Percentiles rank a stretch among this genome's conserved stretches.
Conservation (phyloP, 805 yeast genomes). For the Yarrowia keelungensis region DNA sequence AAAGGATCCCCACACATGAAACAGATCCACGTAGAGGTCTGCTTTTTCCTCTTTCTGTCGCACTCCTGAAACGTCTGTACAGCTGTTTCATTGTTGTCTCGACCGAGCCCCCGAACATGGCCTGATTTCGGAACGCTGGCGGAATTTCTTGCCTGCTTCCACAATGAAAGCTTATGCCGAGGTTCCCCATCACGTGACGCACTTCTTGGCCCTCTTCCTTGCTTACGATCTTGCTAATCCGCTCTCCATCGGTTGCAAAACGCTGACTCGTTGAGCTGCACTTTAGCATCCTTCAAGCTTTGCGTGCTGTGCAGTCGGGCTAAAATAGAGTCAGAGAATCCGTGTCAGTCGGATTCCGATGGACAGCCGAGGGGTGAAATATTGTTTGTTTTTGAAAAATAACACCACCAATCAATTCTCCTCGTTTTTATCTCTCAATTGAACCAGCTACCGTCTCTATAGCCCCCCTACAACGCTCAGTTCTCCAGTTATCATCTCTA, state of each 20-base stretch:
- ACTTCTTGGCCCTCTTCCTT: not conserved
- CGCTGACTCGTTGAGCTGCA: conserved; percentile 6
- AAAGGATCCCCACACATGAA: not conserved
- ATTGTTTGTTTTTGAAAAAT: too few species aligned
- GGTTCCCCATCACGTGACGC: not conserved
- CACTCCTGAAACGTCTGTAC: conserved; percentile 15
- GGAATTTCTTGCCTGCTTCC: not conserved
- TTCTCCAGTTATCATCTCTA: too few species aligned
- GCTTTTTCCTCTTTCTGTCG: not conserved
- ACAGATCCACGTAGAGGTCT: not conserved
- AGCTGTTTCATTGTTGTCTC: not conserved
- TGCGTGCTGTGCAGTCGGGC: not conserved
- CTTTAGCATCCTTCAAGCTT: conserved; percentile 2
- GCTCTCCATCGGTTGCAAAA: conserved; percentile 2
- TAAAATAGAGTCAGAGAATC: not conserved
- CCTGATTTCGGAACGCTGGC: not conserved
- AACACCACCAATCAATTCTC: too few species aligned
- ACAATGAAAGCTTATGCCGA: not conserved
- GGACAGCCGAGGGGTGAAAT: too few species aligned
- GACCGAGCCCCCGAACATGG: not conserved
- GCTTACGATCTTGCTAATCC: conserved; percentile 7
- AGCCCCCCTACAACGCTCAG: not conserved
- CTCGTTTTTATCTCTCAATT: too few species aligned
- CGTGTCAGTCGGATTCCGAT: not conserved
- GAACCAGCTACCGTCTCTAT: not conserved